These are phyloP conservation scores for Smittium culicis DNA, from an alignment of 371 early-diverging fungal genomes.

Conservation along the genomic window DNA sequence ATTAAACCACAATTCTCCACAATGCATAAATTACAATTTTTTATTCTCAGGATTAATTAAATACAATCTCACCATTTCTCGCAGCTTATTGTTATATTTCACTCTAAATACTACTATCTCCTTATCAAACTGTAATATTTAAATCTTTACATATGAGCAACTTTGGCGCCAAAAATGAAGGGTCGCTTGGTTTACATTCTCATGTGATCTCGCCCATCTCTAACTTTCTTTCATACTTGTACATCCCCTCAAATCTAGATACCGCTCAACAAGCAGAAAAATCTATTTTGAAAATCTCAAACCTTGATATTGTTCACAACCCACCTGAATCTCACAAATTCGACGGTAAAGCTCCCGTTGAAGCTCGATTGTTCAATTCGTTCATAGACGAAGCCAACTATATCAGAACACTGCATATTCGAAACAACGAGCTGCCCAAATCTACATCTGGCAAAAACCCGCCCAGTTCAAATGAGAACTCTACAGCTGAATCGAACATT, in stretches of 20 bases:
- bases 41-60: too few species aligned
- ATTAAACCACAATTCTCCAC: too few species aligned
- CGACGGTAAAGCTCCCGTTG: neutral
- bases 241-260: neutral
- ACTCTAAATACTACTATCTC: too few species aligned
- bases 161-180: neutral
- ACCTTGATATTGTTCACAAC: neutral
- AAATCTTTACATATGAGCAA: neutral
- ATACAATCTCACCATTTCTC: too few species aligned
- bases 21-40: too few species aligned
- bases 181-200: neutral
- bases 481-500: constrained; percentile 13
- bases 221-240: neutral
- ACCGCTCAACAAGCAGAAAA: neutral
- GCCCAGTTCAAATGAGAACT: neutral
- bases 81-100: too few species aligned
- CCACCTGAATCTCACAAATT: neutral
- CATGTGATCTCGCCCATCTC: neutral
- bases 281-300: neutral
- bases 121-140: too few species aligned
- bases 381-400: neutral
- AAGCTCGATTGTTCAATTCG: neutral
- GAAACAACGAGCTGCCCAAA: neutral
- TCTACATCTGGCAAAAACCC: too few species aligned
- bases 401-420: constrained; percentile 4